These are phyloP conservation scores for Bretschneidera sinensis DNA, from an alignment of 345 rosid species.

Conservation along the genomic window DNA sequence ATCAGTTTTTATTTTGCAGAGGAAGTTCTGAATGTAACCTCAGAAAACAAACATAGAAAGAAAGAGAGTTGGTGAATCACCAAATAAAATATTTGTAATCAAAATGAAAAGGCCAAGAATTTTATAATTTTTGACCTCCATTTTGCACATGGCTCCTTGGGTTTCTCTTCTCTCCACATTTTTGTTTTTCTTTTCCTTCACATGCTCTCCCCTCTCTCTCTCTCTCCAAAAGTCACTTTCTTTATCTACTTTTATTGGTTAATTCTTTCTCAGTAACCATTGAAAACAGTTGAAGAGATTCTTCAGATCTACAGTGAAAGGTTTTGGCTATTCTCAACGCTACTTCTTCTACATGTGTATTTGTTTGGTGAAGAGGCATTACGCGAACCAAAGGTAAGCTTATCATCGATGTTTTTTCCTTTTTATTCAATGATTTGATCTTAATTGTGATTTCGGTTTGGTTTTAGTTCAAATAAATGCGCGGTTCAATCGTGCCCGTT, in stretches of 20 bases:
- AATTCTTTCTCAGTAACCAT: conserved; percentile 26
- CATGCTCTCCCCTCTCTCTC: conserved; percentile 40
- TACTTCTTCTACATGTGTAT: conserved; percentile 13
- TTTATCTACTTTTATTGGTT: too few species aligned
- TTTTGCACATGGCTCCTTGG: conserved; percentile 58
- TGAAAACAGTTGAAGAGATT: conserved; percentile 37
- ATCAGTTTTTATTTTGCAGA: neutral
- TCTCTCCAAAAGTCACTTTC: too few species aligned
- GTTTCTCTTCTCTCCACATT: conserved; percentile 25
- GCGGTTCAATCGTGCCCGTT: neutral
- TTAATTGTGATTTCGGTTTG: neutral
- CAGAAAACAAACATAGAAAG: conserved; percentile 10
- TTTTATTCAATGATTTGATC: neutral
- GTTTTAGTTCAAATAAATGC: neutral
- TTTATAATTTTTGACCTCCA: conserved; percentile 60
- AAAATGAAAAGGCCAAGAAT: conserved; percentile 24
- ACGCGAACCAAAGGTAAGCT: conserved; percentile 23
- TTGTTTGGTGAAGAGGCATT: conserved; percentile 16
- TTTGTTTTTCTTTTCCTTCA: conserved; percentile 33
- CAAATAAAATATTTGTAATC: conserved; percentile 13
- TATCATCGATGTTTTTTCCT: neutral
- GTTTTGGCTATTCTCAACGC: conserved; percentile 13
- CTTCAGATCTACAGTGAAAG: conserved; percentile 49
- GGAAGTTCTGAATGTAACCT: too few species aligned
- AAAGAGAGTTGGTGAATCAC: conserved; percentile 14